phyloP scores from a whole-genome alignment of 139 green algal genomes.

The Volvox reticuliferus region DNA sequence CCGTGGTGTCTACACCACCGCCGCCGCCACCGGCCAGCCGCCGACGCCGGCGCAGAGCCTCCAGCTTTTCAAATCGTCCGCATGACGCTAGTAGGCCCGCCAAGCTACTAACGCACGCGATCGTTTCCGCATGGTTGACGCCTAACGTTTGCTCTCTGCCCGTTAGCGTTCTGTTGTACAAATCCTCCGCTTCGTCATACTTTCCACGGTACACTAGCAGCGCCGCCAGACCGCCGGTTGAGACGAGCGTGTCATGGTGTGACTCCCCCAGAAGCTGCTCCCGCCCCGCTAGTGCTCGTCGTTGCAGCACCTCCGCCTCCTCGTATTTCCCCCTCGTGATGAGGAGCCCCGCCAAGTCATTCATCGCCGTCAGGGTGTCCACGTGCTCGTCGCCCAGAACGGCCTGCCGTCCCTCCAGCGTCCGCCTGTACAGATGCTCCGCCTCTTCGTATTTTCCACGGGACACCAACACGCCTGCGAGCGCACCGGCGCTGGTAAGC shows the following conservation, averaged over 20 bases:
- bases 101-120: background rate
- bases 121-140: background rate
- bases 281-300: background rate
- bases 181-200: constrained; percentile 15
- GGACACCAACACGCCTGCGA: background rate
- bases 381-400: background rate
- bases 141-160: background rate
- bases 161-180: background rate
- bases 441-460: background rate
- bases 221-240: background rate
- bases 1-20: background rate
- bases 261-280: background rate
- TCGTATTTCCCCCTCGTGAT: background rate
- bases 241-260: background rate
- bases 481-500: background rate
- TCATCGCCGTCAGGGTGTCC: background rate
- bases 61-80: background rate
- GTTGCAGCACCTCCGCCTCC: background rate
- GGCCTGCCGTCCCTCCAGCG: background rate
- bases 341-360: background rate
- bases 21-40: background rate
- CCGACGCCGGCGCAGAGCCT: background rate
- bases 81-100: background rate
- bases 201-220: constrained; percentile 5
- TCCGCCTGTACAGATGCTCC: constrained; percentile 12